Evolutionary conservation across 345 rosid species (phyloP), one percentile per base, ranked within the genome.

Genomic region (Salix dunnii): DNA sequence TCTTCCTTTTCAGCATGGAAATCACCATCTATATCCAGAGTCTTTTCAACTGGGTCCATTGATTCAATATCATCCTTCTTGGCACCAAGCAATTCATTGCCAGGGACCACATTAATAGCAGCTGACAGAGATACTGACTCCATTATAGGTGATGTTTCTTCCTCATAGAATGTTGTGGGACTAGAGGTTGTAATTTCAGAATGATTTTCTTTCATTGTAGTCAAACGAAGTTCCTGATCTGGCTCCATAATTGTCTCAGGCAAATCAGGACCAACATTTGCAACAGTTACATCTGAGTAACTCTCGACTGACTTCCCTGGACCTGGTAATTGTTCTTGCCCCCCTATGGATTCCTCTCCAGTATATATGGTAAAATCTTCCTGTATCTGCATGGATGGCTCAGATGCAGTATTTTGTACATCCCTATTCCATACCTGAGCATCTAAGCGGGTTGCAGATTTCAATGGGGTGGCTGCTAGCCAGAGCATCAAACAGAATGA

Each of bases 381-480:
- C 71, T 85, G 89, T 77, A 78, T 82, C 74, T 75, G 83, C 21
- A 23, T 62, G 48, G 86, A 76, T 73, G 79, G 30, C 82, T 85
- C 85, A 68, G 89, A 74, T 40, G 81, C 51, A 67, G 82, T 46
- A 74, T 79, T 79, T 49, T 79, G 85, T 28, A 64, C 74, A 69
- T 92, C 94, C 90, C 86, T 82, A 78, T 80, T 90, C 94, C 86
- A 86, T 21, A 35, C 80, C 67, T 81, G 90, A 86, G 89, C 82
- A 75, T 91, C 90, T 76, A 78, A 62, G 74, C 74, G 76, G 72
- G 85, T 91, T 6, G 89, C 89, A 69, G 99, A 94, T 81, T 90
- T 96, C 84, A 96, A 81, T 0, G 99, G 98, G 12, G 93, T 92
- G 30, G 95, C 92, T 40, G 86, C 90, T 58, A 96, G 86, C 99